These are phyloP conservation scores for Aspergillus oerlinghausenensis DNA, from an alignment of 2,329 filamentous ascomycete genomes.

Conservation along the genomic window DNA sequence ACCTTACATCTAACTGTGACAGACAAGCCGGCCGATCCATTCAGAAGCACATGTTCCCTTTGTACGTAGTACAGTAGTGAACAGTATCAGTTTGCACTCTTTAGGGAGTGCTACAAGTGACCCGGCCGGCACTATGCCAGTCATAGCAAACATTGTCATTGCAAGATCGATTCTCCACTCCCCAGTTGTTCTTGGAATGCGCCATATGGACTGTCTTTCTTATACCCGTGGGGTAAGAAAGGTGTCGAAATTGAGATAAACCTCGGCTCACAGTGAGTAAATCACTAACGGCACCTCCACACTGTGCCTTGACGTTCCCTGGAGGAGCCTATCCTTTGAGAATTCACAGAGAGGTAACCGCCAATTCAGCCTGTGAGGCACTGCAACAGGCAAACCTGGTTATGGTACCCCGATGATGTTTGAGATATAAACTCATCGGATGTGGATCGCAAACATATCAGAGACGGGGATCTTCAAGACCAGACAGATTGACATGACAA, in stretches of 20 bases:
- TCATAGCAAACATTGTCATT: not conserved
- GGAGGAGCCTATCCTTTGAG: not conserved
- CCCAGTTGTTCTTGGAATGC: not conserved
- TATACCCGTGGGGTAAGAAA: not conserved
- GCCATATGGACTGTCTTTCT: not conserved
- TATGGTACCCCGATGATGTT: not conserved
- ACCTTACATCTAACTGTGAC: too few species aligned
- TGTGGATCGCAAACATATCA: slow-evolving; percentile 12
- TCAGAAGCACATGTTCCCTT: not conserved
- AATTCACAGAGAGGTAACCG: not conserved
- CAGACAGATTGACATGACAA: not conserved
- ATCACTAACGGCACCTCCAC: not conserved
- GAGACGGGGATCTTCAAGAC: slow-evolving; percentile 6
- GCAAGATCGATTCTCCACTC: not conserved
- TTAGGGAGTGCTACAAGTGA: not conserved
- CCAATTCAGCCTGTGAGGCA: not conserved
- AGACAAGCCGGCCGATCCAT: not conserved
- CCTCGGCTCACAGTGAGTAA: not conserved
- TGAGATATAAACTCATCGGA: slow-evolving; percentile 10
- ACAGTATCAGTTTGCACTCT: not conserved
- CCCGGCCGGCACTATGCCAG: too few species aligned
- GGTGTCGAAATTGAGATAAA: not conserved
- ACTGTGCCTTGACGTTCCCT: not conserved
- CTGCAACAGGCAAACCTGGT: not conserved
- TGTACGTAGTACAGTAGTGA: not conserved